A percentile compares a stretch with the other conserved stretches of the same genome.
Evolutionary conservation across 1,284 basidiomycete species (phyloP).

Genomic region (Vanrija humicola): DNA sequence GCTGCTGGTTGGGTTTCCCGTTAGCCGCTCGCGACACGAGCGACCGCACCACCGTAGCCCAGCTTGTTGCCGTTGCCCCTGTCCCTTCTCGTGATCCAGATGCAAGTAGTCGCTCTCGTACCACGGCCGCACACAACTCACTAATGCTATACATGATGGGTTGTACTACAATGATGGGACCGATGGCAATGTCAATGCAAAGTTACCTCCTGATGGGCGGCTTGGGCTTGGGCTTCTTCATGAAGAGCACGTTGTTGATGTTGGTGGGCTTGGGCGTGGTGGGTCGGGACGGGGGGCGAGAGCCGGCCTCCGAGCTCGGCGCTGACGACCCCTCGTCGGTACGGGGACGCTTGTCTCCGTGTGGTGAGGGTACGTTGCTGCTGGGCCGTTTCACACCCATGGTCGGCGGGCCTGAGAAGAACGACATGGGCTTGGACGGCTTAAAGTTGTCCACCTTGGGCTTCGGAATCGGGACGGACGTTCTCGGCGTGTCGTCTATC

Average conservation of each 20-base stretch:
- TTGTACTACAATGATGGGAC: neutral
- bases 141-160: neutral
- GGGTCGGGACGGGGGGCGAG: neutral
- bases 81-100: no score
- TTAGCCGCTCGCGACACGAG: no score
- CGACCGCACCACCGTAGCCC: no score
- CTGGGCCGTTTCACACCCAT: neutral
- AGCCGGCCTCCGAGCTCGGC: neutral
- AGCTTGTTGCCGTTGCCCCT: no score
- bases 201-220: neutral
- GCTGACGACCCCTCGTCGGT: neutral
- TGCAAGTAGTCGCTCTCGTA: no score
- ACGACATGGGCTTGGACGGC: slow-evolving; percentile 6
- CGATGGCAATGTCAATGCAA: neutral
- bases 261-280: neutral
- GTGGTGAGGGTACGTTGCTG: no score
- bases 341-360: neutral
- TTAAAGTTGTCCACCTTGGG: slow-evolving; percentile 17
- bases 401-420: slow-evolving; percentile 2
- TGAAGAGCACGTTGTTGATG: slow-evolving; percentile 23
- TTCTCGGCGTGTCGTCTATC: neutral
- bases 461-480: slow-evolving; percentile 3
- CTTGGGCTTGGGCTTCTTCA: slow-evolving; percentile 14
- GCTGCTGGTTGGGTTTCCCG: no score
- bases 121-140: no score